These are phyloP conservation scores for Scleroderma citrinum DNA, from an alignment of 768 basidiomycete species.

Conservation along the genomic window DNA sequence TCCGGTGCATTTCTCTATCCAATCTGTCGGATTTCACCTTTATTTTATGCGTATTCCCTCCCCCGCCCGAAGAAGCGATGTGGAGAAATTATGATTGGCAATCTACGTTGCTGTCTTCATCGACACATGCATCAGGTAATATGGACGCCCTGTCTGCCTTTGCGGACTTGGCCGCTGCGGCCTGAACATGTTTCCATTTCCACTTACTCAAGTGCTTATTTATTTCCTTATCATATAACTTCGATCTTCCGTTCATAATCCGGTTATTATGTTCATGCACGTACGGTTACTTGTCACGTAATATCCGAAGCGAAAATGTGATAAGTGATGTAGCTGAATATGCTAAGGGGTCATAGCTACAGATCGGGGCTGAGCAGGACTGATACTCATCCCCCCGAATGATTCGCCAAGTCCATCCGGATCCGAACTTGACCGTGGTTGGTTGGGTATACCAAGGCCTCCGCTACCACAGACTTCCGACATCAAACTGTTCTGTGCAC, in stretches of 20 bases:
- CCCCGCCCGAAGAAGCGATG: constrained; percentile 12
- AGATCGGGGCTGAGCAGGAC: constrained; percentile 41
- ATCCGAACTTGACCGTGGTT: constrained; percentile 23
- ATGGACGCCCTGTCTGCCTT: constrained; percentile 12
- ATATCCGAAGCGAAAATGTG: not conserved
- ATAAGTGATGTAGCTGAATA: not conserved
- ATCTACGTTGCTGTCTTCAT: constrained; percentile 5
- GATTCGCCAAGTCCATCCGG: constrained; percentile 58
- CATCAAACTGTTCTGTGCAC: not conserved
- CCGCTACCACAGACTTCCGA: constrained; percentile 1
- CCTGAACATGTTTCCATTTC: not conserved
- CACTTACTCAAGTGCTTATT: not conserved
- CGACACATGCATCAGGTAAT: not conserved
- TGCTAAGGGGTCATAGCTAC: constrained; percentile 11
- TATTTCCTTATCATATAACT: not conserved
- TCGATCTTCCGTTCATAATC: not conserved
- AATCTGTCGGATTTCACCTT: constrained; percentile 39
- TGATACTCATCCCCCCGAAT: constrained; percentile 81
- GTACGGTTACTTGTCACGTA: not conserved
- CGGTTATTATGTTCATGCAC: not conserved
- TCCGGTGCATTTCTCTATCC: constrained; percentile 47
- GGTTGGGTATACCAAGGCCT: constrained; percentile 18
- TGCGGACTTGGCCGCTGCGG: constrained; percentile 6
- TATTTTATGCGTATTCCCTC: constrained; percentile 35
- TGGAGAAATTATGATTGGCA: constrained; percentile 22